A percentile compares a stretch with the other conserved stretches of the same genome.
Evolutionary conservation across 352 stramenopile genomes (phyloP).

Genomic region (Phytophthora ohioensis): DNA sequence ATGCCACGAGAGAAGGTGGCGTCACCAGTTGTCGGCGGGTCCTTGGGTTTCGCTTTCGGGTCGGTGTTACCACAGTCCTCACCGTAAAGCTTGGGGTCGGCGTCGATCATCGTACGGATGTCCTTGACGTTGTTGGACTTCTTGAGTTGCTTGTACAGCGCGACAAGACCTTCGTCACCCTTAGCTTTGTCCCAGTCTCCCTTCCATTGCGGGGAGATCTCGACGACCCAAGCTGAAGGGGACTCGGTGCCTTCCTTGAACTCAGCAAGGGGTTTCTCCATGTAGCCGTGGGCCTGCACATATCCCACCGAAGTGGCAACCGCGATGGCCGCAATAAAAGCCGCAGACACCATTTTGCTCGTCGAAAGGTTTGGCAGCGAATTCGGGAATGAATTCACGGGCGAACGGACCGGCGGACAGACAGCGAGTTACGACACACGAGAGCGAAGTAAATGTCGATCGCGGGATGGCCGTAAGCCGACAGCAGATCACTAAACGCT

Average conservation of each 20-base stretch:
- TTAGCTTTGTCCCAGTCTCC: constrained; percentile 32
- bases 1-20: constrained; percentile 44
- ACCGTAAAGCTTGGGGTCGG: constrained; percentile 36
- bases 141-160: constrained; percentile 38
- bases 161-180: constrained; percentile 21
- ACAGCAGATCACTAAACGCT: constrained; percentile 21
- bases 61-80: constrained; percentile 40
- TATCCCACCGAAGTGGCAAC: constrained; percentile 13
- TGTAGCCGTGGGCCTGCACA: constrained; percentile 31
- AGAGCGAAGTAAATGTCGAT: constrained; percentile 4
- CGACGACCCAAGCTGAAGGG: constrained; percentile 31
- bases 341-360: constrained; percentile 25
- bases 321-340: constrained; percentile 6
- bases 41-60: constrained; percentile 30
- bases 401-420: neutral
- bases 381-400: constrained; percentile 19
- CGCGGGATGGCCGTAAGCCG: constrained; percentile 1
- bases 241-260: constrained; percentile 27
- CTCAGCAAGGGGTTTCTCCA: constrained; percentile 33
- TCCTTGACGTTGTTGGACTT: constrained; percentile 33
- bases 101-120: constrained; percentile 41
- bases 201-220: constrained; percentile 34
- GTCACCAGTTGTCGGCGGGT: constrained; percentile 22
- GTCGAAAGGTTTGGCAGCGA: constrained; percentile 5
- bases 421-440: neutral